Percentiles rank a stretch among this genome's conserved stretches.
These are phyloP conservation scores for Metschnikowia picachoensis DNA, from an alignment of 805 yeast genomes.

Conservation along the genomic window DNA sequence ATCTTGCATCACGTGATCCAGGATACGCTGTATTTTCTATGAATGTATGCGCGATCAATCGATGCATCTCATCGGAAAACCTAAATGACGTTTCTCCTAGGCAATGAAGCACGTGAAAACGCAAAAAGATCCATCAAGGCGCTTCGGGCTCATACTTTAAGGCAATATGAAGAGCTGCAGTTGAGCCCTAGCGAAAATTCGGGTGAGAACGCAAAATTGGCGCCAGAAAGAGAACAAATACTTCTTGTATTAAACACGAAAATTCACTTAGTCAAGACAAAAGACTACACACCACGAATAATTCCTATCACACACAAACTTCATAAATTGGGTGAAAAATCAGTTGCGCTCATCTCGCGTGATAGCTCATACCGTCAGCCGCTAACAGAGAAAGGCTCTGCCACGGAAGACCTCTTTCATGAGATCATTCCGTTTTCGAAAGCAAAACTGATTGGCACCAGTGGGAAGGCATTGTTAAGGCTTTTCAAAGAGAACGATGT, in stretches of 20 bases:
- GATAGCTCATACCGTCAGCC: constrained; percentile 64
- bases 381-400: constrained; percentile 45
- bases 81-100: constrained; percentile 18
- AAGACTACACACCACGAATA: constrained; percentile 54
- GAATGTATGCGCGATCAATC: background rate
- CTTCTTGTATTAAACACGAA: constrained; percentile 47
- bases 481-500: constrained; percentile 61
- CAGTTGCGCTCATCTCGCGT: constrained; percentile 63
- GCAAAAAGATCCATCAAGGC: constrained; percentile 17
- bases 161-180: constrained; percentile 7
- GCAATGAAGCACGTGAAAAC: constrained; percentile 18
- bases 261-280: constrained; percentile 39
- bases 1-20: background rate
- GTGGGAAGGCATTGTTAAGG: constrained; percentile 43
- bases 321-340: constrained; percentile 44
- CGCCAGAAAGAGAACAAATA: constrained; percentile 22
- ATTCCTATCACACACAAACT: constrained; percentile 55
- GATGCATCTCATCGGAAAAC: background rate
- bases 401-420: constrained; percentile 59
- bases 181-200: background rate
- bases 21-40: too few species aligned
- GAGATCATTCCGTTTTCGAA: constrained; percentile 59
- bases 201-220: background rate
- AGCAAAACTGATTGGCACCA: constrained; percentile 43
- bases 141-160: constrained; percentile 12